Percentiles rank a stretch among this genome's conserved stretches.
Conservation (phyloP, 1,284 basidiomycete genomes). For the Ustilago sp. region DNA sequence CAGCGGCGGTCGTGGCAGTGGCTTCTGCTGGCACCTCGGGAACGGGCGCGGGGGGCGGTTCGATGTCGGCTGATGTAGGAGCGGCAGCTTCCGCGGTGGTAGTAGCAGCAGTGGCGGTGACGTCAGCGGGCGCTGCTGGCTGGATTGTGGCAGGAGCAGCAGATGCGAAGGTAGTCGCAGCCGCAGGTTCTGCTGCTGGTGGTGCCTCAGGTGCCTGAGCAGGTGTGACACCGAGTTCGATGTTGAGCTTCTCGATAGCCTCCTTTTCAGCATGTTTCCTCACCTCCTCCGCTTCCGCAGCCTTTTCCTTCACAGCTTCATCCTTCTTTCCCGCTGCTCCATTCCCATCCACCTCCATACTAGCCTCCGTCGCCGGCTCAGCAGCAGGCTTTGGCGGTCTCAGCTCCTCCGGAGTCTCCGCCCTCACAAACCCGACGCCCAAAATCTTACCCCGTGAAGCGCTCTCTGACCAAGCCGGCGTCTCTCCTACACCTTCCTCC, state of each 20-base stretch:
- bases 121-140: not conserved
- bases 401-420: conserved; percentile 52
- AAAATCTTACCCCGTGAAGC: conserved; percentile 55
- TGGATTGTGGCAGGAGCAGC: not conserved
- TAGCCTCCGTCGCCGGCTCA: conserved; percentile 9
- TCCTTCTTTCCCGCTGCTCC: not conserved
- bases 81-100: conserved; percentile 1
- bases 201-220: not conserved
- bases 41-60: conserved; percentile 19
- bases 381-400: conserved; percentile 23
- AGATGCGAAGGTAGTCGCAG: not conserved
- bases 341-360: conserved; percentile 5
- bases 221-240: conserved; percentile 29
- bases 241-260: conserved; percentile 41
- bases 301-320: conserved; percentile 8
- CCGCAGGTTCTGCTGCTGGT: not conserved
- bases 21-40: conserved; percentile 22
- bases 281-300: conserved; percentile 14
- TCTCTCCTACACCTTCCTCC: conserved; percentile 20
- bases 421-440: conserved; percentile 57
- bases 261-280: conserved; percentile 34
- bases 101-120: not conserved
- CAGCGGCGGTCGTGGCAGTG: not conserved
- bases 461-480: conserved; percentile 34
- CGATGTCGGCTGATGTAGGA: conserved; percentile 6